Evolutionary conservation across 148 eudicot species (phyloP).

Genomic region (Rhododendron mucronatum): DNA sequence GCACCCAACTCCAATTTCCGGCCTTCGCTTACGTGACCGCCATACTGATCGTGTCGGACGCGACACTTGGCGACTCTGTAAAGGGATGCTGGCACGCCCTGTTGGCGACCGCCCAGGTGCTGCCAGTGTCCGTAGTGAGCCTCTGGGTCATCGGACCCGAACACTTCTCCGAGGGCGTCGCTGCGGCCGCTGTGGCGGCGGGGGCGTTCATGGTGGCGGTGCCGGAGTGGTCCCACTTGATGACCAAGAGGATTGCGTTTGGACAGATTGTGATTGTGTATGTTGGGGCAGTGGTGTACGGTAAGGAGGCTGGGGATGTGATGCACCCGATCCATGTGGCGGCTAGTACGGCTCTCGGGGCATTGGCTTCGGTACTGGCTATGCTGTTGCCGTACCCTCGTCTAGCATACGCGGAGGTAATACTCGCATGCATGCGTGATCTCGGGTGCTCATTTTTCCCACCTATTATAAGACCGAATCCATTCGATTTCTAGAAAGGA

Average conservation of each 20-base stretch:
- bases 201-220: constrained; percentile 38
- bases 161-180: constrained; percentile 15
- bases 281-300: constrained; percentile 26
- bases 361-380: constrained; percentile 42
- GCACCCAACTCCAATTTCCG: constrained; percentile 22
- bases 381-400: constrained; percentile 45
- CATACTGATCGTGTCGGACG: constrained; percentile 34
- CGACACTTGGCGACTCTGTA: constrained; percentile 35
- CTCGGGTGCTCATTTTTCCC: background rate
- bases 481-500: no score
- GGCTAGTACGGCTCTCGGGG: constrained; percentile 45
- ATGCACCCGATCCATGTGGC: constrained; percentile 47
- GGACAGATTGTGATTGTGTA: constrained; percentile 51
- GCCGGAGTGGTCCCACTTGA: constrained; percentile 29
- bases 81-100: constrained; percentile 45
- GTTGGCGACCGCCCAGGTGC: constrained; percentile 36
- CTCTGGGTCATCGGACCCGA: constrained; percentile 29
- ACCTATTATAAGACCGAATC: no score
- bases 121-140: constrained; percentile 33
- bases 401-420: constrained; percentile 40
- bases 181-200: constrained; percentile 26
- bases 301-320: constrained; percentile 13
- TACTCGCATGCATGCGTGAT: background rate
- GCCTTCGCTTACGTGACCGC: constrained; percentile 51
- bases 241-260: constrained; percentile 44